Conservation (phyloP, 139 green algal species). For the Edaphochlamys debaryana region DNA sequence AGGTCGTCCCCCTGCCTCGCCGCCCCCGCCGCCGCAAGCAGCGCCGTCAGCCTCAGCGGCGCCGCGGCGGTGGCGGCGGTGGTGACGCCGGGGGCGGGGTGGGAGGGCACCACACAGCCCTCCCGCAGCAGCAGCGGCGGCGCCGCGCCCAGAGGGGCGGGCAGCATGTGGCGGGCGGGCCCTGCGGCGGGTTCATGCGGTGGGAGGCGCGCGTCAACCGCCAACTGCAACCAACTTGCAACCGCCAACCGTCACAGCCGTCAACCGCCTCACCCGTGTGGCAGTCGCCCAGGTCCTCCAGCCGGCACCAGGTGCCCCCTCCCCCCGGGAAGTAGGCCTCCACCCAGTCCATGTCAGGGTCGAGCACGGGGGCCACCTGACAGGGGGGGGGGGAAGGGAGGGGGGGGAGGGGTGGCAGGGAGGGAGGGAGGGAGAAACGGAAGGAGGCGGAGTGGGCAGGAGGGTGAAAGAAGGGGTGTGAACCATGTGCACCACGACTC, state of each 20-base stretch:
- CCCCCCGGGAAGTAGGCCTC: slow-evolving; percentile 12
- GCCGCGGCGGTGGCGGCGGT: slow-evolving; percentile 12
- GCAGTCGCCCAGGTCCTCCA: slow-evolving; percentile 7
- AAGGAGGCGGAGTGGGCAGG: not conserved
- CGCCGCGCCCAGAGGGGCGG: not conserved
- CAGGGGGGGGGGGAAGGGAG: not conserved
- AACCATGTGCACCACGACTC: no score
- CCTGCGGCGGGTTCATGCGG: not conserved
- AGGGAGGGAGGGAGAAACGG: not conserved
- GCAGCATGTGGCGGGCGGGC: not conserved
- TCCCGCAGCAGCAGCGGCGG: slow-evolving; percentile 22
- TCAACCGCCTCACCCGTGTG: not conserved
- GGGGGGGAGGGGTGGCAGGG: no score
- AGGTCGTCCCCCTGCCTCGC: not conserved
- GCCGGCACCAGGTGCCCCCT: slow-evolving; percentile 10
- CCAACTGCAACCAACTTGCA: no score
- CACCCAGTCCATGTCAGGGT: slow-evolving; percentile 5
- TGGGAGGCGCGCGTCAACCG: not conserved
- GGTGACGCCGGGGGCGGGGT: not conserved
- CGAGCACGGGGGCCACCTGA: slow-evolving; percentile 27
- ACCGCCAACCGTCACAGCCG: not conserved
- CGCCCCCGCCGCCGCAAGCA: not conserved
- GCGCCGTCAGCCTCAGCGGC: not conserved
- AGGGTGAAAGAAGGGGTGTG: no score
- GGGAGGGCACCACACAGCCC: slow-evolving; percentile 4